These are phyloP conservation scores for Styphnolobium japonicum DNA, from an alignment of 306 rosid genomes.

Conservation along the genomic window DNA sequence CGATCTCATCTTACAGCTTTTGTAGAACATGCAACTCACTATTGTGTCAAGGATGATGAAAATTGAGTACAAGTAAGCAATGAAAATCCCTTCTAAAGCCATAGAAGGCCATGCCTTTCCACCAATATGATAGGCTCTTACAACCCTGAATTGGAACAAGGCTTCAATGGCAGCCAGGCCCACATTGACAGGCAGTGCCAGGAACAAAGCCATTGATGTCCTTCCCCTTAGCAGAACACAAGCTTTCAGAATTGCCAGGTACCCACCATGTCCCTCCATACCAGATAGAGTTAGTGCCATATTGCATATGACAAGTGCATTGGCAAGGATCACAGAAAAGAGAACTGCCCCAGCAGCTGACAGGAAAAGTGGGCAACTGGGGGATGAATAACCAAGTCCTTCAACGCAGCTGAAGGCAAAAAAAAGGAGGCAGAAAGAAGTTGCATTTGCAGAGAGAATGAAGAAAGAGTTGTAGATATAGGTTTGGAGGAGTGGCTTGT, in stretches of 20 bases:
- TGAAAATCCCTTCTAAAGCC: conserved; percentile 57
- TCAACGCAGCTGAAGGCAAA: conserved; percentile 51
- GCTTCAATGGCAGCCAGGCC: conserved; percentile 72
- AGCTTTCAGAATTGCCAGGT: conserved; percentile 64
- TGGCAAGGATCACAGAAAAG: conserved; percentile 72
- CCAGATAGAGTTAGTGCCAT: conserved; percentile 68
- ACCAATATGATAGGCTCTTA: conserved; percentile 37
- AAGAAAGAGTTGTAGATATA: conserved; percentile 49
- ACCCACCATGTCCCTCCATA: conserved; percentile 62
- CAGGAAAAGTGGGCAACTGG: conserved; percentile 33
- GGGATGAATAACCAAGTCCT: conserved; percentile 46
- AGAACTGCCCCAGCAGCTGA: conserved; percentile 61
- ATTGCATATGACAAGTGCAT: conserved; percentile 60
- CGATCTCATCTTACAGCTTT: conserved; percentile 44
- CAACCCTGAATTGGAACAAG: conserved; percentile 67
- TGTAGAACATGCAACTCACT: conserved; percentile 65
- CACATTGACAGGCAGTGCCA: conserved; percentile 61
- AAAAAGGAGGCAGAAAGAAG: conserved; percentile 55
- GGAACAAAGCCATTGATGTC: conserved; percentile 58
- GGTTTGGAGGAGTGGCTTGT: conserved; percentile 52
- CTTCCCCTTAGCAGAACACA: conserved; percentile 71
- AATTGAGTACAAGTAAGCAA: conserved; percentile 74
- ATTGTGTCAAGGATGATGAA: conserved; percentile 64
- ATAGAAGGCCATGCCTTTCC: conserved; percentile 28
- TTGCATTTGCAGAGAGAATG: conserved; percentile 67